A percentile compares a stretch with the other conserved stretches of the same genome.
These are phyloP conservation scores for Ganoderma sinense DNA, from an alignment of 1,284 basidiomycete genomes.

Conservation along the genomic window DNA sequence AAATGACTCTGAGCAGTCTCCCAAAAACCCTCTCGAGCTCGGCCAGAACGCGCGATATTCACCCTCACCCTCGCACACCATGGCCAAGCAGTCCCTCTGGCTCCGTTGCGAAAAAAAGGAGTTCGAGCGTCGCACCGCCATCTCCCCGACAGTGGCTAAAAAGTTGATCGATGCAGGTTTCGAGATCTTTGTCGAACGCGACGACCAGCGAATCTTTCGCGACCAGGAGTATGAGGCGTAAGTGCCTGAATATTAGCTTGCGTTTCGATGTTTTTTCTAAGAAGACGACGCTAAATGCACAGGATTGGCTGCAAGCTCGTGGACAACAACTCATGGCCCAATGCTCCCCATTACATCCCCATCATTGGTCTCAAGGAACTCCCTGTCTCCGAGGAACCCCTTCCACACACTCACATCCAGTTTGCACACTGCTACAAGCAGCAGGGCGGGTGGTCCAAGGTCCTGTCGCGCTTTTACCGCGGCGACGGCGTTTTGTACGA, in stretches of 20 bases:
- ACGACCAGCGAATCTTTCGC: slow-evolving; percentile 95
- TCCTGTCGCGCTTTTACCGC: slow-evolving; percentile 88
- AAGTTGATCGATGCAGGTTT: slow-evolving; percentile 92
- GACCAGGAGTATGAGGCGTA: slow-evolving; percentile 94
- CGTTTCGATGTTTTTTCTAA: slow-evolving; percentile 17
- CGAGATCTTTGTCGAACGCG: slow-evolving; percentile 91
- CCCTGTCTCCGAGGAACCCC: slow-evolving; percentile 79
- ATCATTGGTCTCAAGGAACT: slow-evolving; percentile 99
- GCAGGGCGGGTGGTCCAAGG: slow-evolving; percentile 92
- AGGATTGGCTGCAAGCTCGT: slow-evolving; percentile 93
- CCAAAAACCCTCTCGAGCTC: slow-evolving; percentile 10
- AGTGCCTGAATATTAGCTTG: slow-evolving; percentile 42
- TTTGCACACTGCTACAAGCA: slow-evolving; percentile 99
- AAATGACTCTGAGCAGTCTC: slow-evolving; percentile 22
- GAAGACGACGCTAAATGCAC: slow-evolving; percentile 11
- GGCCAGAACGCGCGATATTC: background rate
- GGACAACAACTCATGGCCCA: slow-evolving; percentile 91
- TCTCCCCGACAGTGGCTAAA: slow-evolving; percentile 94
- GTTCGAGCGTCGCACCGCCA: slow-evolving; percentile 92
- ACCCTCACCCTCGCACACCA: slow-evolving; percentile 27
- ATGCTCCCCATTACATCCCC: slow-evolving; percentile 76
- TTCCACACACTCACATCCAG: slow-evolving; percentile 96
- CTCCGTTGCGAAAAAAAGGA: slow-evolving; percentile 95
- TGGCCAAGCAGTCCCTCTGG: slow-evolving; percentile 68
- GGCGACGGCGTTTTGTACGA: slow-evolving; percentile 95